Evolutionary conservation across 2,329 filamentous ascomycete genomes (phyloP), one percentile per base, ranked within the genome.

Genomic region (Alternaria infectoria): DNA sequence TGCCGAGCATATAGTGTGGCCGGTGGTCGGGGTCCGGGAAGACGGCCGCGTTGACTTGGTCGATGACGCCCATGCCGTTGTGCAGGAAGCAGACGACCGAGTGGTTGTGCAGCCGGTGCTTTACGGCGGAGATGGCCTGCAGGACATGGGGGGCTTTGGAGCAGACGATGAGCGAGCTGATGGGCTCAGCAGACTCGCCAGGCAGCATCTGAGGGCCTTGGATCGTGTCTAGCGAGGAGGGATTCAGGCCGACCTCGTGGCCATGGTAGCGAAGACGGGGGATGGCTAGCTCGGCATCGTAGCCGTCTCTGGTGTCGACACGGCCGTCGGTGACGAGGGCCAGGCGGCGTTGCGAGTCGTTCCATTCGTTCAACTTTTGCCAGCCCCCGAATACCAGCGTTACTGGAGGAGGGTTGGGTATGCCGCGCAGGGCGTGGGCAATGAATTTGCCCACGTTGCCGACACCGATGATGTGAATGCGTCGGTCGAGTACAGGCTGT

Each of bases 371-470:
- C 40, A 85, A 64, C 17, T 81, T 67, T 4, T 77, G 72, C 36
- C 79, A 78, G 36, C 83, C 85, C 73, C 93, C 91, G 36, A 97
- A 85, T n/a, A 97, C 85, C 6, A 97, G 85, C 0, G 93, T 95
- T 40, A 97, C 86, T 0, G 91, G 91, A 5, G 93, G 92, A 3
- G 86, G 85, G 19, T 87, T 80, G 8, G 84, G 83, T 9, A 89
- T 82, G 19, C 86, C 84, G 21, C 88, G 86, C 11, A 97, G 83
- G 21, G 88, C 88, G 75, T 90, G 89, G 25, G 94, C 93, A 67
- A 94, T 88, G 25, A 97, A 87, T 46, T 88, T 88, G 13, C 93
- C 94, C 12, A 97, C 84, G 75, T 93, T 96, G 36, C 94, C 94
- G 11, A 91, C 77, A 11, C 95, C 94, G 4, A 97, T 82, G 51